Evolutionary conservation across 805 yeast species (phyloP).

Genomic region (Hanseniaspora lachancei): DNA sequence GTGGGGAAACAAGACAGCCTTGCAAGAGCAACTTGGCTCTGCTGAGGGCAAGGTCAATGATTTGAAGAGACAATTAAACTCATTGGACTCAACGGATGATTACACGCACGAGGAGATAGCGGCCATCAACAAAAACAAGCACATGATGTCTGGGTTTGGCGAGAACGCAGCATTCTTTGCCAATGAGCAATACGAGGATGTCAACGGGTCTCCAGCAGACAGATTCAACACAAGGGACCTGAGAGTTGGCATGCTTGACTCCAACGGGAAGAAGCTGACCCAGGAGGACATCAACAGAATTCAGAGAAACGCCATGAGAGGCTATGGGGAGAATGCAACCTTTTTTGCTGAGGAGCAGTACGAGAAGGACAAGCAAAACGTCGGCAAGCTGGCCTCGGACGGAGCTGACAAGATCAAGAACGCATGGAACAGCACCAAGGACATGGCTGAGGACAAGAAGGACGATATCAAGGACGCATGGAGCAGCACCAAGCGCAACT

Average conservation of each 20-base stretch:
- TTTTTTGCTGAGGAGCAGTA: constrained; percentile 33
- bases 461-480: constrained; percentile 28
- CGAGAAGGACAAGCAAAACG: constrained; percentile 22
- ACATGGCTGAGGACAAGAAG: constrained; percentile 23
- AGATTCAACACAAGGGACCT: not conserved
- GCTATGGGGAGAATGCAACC: constrained; percentile 38
- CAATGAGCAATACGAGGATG: constrained; percentile 19
- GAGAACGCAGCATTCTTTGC: constrained; percentile 21
- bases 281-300: constrained; percentile 24
- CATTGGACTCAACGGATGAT: not conserved
- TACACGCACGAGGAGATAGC: not conserved
- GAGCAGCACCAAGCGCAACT: constrained; percentile 24
- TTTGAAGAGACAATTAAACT: constrained; percentile 5
- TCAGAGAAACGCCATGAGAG: constrained; percentile 29
- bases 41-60: constrained; percentile 12
- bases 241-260: not conserved
- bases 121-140: constrained; percentile 6
- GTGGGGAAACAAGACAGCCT: not conserved
- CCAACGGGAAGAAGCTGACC: not conserved
- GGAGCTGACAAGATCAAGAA: not conserved
- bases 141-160: constrained; percentile 19
- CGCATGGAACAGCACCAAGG: constrained; percentile 23
- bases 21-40: not conserved
- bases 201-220: not conserved
- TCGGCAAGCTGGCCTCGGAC: constrained; percentile 8